A percentile compares a stretch with the other conserved stretches of the same genome.
Evolutionary conservation across 345 rosid species (phyloP).

Genomic region (Rhizophora apiculata): DNA sequence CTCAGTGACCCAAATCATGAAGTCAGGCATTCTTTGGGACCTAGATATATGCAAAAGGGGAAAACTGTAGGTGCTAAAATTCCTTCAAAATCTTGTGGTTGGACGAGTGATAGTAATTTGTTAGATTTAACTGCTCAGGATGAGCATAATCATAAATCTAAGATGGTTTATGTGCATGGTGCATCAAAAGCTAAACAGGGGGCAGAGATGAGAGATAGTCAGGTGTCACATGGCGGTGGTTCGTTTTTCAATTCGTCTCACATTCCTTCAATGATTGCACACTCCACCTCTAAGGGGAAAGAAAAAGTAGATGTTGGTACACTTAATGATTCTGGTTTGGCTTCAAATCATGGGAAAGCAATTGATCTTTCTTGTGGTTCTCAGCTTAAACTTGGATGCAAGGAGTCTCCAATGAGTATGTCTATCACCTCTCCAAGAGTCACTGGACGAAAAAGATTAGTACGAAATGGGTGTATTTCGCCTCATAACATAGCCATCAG

Average conservation of each 20-base stretch:
- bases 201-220: slow-evolving; percentile 25
- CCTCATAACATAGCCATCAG: slow-evolving; percentile 56
- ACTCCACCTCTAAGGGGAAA: slow-evolving; percentile 58
- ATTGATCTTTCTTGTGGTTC: slow-evolving; percentile 36
- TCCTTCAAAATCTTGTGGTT: slow-evolving; percentile 20
- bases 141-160: slow-evolving; percentile 24
- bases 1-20: slow-evolving; percentile 33
- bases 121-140: slow-evolving; percentile 26
- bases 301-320: slow-evolving; percentile 44
- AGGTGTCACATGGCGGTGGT: slow-evolving; percentile 20
- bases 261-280: slow-evolving; percentile 26
- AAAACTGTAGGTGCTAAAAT: slow-evolving; percentile 29
- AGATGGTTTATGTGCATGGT: slow-evolving; percentile 25
- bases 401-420: slow-evolving; percentile 17
- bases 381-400: slow-evolving; percentile 26
- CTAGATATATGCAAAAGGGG: slow-evolving; percentile 38
- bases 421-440: slow-evolving; percentile 36
- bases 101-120: slow-evolving; percentile 23
- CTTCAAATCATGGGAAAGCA: slow-evolving; percentile 32
- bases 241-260: slow-evolving; percentile 25
- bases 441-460: slow-evolving; percentile 60
- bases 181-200: slow-evolving; percentile 26
- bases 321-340: slow-evolving; percentile 32
- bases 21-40: slow-evolving; percentile 21
- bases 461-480: slow-evolving; percentile 87